phyloP scores from a whole-genome alignment of 495 filamentous ascomycete genomes.

The Penicillium taxi region DNA sequence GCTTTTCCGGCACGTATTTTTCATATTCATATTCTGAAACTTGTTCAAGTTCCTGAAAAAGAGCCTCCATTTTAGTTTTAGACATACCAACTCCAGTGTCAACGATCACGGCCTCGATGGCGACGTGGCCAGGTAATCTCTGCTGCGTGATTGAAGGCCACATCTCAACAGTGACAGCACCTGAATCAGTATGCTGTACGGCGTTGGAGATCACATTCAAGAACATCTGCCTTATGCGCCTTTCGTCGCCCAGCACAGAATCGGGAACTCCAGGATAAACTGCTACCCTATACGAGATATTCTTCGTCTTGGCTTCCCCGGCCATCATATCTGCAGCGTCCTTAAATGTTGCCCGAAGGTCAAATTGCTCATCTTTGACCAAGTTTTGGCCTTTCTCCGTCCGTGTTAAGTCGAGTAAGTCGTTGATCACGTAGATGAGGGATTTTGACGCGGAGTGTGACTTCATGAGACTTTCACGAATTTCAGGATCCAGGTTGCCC shows the following conservation, averaged over 20 bases:
- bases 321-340: background rate
- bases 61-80: slow-evolving; percentile 54
- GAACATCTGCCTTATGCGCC: background rate
- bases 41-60: slow-evolving; percentile 81
- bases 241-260: background rate
- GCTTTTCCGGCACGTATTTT: slow-evolving; percentile 13
- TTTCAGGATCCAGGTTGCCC: slow-evolving; percentile 67
- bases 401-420: slow-evolving; percentile 55
- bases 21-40: slow-evolving; percentile 48
- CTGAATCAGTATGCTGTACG: background rate
- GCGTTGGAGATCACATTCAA: slow-evolving; percentile 1
- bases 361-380: slow-evolving; percentile 1
- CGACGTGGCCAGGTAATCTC: slow-evolving; percentile 5
- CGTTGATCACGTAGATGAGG: slow-evolving; percentile 86
- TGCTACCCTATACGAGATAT: background rate
- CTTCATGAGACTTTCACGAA: slow-evolving; percentile 68
- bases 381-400: background rate
- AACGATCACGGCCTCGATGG: slow-evolving; percentile 61
- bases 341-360: background rate
- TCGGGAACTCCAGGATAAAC: background rate
- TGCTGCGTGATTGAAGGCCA: slow-evolving; percentile 40
- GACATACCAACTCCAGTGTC: slow-evolving; percentile 76
- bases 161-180: slow-evolving; percentile 8
- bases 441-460: slow-evolving; percentile 77
- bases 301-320: slow-evolving; percentile 1